Evolutionary conservation across 768 basidiomycete genomes (phyloP).

Genomic region (Terana coerulea): DNA sequence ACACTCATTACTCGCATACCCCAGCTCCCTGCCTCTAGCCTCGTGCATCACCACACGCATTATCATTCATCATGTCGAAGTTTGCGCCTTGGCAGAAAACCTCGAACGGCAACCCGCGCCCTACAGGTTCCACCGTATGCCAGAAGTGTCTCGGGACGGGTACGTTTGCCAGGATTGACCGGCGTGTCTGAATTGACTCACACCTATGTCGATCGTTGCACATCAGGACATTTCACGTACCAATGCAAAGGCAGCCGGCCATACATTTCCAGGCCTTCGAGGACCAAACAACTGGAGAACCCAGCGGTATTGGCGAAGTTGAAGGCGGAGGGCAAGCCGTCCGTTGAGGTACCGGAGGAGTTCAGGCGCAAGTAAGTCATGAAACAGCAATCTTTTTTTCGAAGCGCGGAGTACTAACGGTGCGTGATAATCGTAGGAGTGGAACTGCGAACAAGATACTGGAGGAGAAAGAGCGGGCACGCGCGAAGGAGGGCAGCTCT

Average conservation of each 20-base stretch:
- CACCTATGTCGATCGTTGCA: neutral
- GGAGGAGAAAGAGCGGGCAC: conserved; percentile 76
- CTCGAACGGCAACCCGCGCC: conserved; percentile 55
- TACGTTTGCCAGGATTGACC: conserved; percentile 21
- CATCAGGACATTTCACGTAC: conserved; percentile 87
- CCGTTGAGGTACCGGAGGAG: conserved; percentile 86
- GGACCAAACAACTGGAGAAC: conserved; percentile 82
- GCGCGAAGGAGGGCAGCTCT: conserved; percentile 33
- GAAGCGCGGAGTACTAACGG: too few relatives aligned
- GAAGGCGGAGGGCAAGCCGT: conserved; percentile 67
- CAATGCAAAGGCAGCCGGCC: conserved; percentile 82
- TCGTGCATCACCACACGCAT: too few relatives aligned
- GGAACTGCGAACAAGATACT: conserved; percentile 87
- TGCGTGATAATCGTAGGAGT: conserved; percentile 45
- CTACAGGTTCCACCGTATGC: conserved; percentile 66
- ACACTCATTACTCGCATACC: too few relatives aligned
- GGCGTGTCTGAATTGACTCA: neutral
- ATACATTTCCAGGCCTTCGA: conserved; percentile 86
- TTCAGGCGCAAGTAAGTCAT: conserved; percentile 80
- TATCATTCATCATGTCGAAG: conserved; percentile 57
- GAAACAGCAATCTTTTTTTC: neutral
- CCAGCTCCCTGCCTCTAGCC: too few relatives aligned
- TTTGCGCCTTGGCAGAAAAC: conserved; percentile 68
- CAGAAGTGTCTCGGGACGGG: conserved; percentile 79
- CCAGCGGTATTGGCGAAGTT: conserved; percentile 64